Evolutionary conservation across 805 yeast genomes (phyloP).

Genomic region (Ogataea pini): DNA sequence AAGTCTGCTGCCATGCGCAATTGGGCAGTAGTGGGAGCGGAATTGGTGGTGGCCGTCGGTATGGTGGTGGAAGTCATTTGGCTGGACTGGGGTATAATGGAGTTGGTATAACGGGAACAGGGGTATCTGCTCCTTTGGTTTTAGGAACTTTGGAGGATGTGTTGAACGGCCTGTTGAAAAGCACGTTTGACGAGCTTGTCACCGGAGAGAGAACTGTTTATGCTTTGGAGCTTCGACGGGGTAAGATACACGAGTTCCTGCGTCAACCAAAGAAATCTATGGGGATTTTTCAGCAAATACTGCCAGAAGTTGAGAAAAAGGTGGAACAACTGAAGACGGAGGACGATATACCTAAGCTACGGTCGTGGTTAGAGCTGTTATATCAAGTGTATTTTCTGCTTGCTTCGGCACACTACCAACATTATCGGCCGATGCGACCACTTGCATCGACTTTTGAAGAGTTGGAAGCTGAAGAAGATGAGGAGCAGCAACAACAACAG

Average conservation of each 20-base stretch:
- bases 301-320: slow-evolving; percentile 34
- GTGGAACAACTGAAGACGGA: slow-evolving; percentile 18
- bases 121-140: slow-evolving; percentile 15
- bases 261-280: slow-evolving; percentile 55
- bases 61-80: slow-evolving; percentile 8
- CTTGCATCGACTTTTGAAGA: slow-evolving; percentile 26
- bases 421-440: slow-evolving; percentile 39
- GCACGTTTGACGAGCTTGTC: slow-evolving; percentile 50
- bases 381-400: slow-evolving; percentile 79
- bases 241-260: slow-evolving; percentile 64
- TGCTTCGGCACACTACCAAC: slow-evolving; percentile 71
- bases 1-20: slow-evolving; percentile 81
- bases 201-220: slow-evolving; percentile 51
- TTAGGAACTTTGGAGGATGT: slow-evolving; percentile 65
- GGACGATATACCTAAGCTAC: slow-evolving; percentile 31
- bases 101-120: background rate
- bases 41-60: background rate
- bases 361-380: slow-evolving; percentile 57
- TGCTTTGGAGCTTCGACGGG: slow-evolving; percentile 54
- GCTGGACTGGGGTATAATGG: background rate
- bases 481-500: slow-evolving; percentile 12
- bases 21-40: slow-evolving; percentile 16
- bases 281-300: slow-evolving; percentile 43
- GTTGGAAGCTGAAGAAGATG: slow-evolving; percentile 29
- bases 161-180: slow-evolving; percentile 60